Conservation (phyloP, 768 basidiomycete genomes). For the Termitomyces sp. region DNA sequence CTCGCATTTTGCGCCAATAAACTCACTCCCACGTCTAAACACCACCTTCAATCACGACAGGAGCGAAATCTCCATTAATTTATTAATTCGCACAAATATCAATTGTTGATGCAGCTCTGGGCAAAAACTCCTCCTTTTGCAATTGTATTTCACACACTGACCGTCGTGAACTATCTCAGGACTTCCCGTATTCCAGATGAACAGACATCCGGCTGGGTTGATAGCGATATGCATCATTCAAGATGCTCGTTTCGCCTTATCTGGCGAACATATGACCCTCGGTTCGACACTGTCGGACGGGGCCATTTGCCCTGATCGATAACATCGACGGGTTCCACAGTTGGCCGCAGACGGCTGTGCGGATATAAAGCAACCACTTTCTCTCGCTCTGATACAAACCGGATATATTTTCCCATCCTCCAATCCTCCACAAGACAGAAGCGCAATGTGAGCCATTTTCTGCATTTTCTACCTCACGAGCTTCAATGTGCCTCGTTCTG, state of each 20-base stretch:
- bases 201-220: background rate
- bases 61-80: background rate
- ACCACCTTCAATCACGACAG: background rate
- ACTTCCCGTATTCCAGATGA: background rate
- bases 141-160: background rate
- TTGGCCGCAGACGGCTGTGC: background rate
- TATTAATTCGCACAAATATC: slow-evolving; percentile 1
- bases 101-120: background rate
- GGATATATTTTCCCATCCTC: background rate
- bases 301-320: background rate
- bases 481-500: background rate
- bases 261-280: background rate
- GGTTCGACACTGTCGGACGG: background rate
- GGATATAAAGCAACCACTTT: background rate
- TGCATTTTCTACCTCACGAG: background rate
- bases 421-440: background rate
- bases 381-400: background rate
- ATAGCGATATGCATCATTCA: background rate
- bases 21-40: slow-evolving; percentile 3
- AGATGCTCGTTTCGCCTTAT: background rate
- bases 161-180: background rate
- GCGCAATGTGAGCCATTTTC: background rate
- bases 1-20: background rate
- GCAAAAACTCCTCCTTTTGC: background rate
- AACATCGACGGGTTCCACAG: background rate